phyloP scores from a whole-genome alignment of 257 asterid genomes.

The Solanum tarapatanum region DNA sequence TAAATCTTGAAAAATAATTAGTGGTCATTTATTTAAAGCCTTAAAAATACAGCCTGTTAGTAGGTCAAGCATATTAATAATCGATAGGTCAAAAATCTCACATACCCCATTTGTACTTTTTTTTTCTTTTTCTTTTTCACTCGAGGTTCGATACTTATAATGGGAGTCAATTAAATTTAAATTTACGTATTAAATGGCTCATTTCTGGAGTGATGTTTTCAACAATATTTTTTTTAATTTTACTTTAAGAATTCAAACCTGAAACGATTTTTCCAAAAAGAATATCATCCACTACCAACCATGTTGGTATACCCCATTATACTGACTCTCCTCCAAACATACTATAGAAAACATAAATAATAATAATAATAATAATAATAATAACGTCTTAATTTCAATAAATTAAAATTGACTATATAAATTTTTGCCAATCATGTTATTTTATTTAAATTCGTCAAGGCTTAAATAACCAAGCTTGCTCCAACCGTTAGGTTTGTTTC shows the following conservation, averaged over 20 bases:
- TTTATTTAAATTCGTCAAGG: too few species aligned
- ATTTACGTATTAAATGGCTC: not conserved
- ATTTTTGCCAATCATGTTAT: too few species aligned
- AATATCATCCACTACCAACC: not conserved
- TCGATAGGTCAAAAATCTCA: not conserved
- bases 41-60: slow-evolving; percentile 17
- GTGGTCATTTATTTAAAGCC: not conserved
- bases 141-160: too few species aligned
- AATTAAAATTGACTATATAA: too few species aligned
- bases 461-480: too few species aligned
- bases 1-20: not conserved
- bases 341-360: too few species aligned
- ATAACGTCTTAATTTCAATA: too few species aligned
- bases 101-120: not conserved
- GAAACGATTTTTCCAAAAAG: not conserved
- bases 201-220: not conserved
- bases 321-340: not conserved
- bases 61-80: slow-evolving; percentile 17
- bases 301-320: not conserved
- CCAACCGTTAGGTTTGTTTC: too few species aligned
- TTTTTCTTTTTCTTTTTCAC: too few species aligned
- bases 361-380: too few species aligned
- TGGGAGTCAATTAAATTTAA: not conserved
- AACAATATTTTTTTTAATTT: not conserved
- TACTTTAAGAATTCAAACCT: not conserved